These are phyloP conservation scores for Fusarium piperis DNA, from an alignment of 2,329 filamentous ascomycete genomes.

Conservation along the genomic window DNA sequence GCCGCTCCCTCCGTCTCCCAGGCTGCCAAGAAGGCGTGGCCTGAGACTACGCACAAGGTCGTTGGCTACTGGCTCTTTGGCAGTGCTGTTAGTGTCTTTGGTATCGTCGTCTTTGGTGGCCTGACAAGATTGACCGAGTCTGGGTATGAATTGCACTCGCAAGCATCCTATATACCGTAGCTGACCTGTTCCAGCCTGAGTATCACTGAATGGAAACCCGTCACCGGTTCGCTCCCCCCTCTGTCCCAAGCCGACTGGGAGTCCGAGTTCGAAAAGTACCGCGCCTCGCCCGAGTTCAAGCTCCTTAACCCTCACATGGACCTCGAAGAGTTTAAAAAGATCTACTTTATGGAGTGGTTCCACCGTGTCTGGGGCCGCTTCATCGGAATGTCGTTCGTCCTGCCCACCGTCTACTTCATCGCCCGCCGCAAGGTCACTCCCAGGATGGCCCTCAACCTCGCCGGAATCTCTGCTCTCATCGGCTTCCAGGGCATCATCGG, in stretches of 20 bases:
- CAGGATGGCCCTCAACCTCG: constrained; percentile 79
- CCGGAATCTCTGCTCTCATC: constrained; percentile 87
- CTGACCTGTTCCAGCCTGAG: constrained; percentile 71
- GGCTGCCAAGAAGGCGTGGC: constrained; percentile 55
- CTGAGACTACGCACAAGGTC: constrained; percentile 74
- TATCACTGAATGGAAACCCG: constrained; percentile 98
- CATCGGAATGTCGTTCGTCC: constrained; percentile 87
- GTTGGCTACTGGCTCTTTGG: constrained; percentile 94
- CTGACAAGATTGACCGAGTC: constrained; percentile 95
- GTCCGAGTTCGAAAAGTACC: constrained; percentile 91
- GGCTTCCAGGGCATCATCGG: constrained; percentile 95
- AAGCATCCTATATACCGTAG: neutral
- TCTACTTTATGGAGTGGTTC: constrained; percentile 99
- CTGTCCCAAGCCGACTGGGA: constrained; percentile 85
- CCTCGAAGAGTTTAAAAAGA: constrained; percentile 94
- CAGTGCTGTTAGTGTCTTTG: constrained; percentile 93
- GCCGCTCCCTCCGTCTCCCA: constrained; percentile 35
- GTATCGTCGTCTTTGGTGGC: constrained; percentile 94
- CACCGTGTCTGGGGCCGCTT: constrained; percentile 94
- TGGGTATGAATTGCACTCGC: constrained; percentile 68
- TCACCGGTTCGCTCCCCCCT: constrained; percentile 90
- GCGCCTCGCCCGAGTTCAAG: constrained; percentile 90
- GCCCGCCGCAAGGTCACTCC: constrained; percentile 79
- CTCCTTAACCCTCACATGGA: constrained; percentile 94
- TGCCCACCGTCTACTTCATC: constrained; percentile 90